Percentiles rank a stretch among this genome's conserved stretches.
These are phyloP conservation scores for Elymus sibiricus DNA, from an alignment of 176 grass and related monocot species.

Conservation along the genomic window DNA sequence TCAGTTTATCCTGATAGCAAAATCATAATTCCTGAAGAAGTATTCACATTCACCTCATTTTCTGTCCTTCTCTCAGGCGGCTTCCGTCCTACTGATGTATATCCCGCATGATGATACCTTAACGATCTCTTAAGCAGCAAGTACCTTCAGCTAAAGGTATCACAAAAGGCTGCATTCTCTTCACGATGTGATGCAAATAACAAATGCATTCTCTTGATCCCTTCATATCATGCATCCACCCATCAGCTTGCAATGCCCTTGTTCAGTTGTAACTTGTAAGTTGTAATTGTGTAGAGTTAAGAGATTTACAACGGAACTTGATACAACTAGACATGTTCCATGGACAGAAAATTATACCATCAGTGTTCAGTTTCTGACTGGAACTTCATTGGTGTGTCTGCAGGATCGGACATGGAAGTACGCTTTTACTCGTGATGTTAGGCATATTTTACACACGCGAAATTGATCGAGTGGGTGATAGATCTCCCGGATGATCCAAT, in stretches of 20 bases:
- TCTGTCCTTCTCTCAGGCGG: not conserved
- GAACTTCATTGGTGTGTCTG: not conserved
- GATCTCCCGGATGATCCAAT: not conserved
- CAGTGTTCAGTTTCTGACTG: not conserved
- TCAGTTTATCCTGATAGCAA: not conserved
- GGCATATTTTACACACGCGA: not conserved
- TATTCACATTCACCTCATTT: not conserved
- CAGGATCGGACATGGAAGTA: not conserved
- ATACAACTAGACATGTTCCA: not conserved
- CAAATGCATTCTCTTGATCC: not conserved
- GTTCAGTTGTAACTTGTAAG: not conserved
- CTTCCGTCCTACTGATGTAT: not conserved
- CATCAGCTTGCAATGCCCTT: not conserved
- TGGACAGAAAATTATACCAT: not conserved
- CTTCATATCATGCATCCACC: not conserved
- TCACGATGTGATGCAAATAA: not conserved
- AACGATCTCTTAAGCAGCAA: not conserved
- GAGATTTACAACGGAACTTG: not conserved
- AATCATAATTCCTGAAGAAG: not conserved
- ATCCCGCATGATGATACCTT: not conserved
- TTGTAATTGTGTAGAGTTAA: not conserved
- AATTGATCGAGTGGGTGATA: not conserved
- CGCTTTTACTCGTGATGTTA: not conserved
- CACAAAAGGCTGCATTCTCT: not conserved
- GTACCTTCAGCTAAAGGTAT: not conserved